phyloP scores from a whole-genome alignment of 2,329 filamentous ascomycete species.

The Sarocladium brachiariae region DNA sequence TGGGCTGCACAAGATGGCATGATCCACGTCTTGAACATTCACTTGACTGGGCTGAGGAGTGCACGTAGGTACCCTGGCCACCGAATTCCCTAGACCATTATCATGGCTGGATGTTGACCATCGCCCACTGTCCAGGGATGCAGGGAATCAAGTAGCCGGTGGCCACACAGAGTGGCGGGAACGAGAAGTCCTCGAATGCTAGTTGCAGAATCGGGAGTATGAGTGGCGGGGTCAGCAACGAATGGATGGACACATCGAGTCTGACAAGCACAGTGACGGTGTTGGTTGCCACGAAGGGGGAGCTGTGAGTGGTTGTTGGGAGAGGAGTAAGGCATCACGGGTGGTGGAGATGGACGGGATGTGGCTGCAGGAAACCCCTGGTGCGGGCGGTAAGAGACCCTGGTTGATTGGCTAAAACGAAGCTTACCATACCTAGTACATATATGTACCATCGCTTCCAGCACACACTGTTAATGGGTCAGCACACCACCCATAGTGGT shows the following conservation, averaged over 20 bases:
- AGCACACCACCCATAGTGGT: no score
- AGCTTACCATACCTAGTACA: background rate
- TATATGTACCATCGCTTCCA: no score
- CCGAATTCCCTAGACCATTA: background rate
- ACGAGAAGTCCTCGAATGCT: background rate
- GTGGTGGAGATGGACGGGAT: slow-evolving; percentile 1
- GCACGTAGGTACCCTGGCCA: background rate
- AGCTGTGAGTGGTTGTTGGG: slow-evolving; percentile 7
- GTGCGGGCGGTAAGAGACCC: slow-evolving; percentile 1
- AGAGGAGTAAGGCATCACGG: background rate
- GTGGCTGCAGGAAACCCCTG: slow-evolving; percentile 8
- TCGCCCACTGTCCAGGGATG: no score
- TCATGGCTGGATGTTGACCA: no score
- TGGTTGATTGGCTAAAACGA: background rate
- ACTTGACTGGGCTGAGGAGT: background rate
- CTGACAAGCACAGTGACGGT: background rate
- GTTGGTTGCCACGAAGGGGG: background rate
- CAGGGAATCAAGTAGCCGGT: background rate
- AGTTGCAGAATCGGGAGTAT: background rate
- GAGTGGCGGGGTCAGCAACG: background rate
- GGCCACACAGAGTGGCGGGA: background rate
- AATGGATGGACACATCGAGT: background rate
- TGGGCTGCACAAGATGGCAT: background rate
- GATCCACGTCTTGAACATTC: background rate
- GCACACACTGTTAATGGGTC: no score